Percentiles rank a stretch among this genome's conserved stretches.
Conservation (phyloP, 805 yeast genomes). For the Monosporozyma solicola region DNA sequence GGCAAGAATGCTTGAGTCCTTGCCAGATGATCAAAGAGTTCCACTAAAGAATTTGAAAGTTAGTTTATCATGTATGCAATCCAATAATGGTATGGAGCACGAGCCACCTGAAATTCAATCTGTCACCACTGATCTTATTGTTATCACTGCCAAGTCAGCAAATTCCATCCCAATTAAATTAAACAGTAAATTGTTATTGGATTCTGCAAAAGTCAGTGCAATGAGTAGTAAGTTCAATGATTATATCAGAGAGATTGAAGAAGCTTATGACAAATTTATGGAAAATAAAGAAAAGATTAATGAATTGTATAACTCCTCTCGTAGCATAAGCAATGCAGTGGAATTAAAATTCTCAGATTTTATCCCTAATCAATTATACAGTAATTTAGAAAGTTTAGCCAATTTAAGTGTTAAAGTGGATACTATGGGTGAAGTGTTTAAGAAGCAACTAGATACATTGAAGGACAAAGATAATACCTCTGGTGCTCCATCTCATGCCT, state of each 20-base stretch:
- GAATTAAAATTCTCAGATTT: conserved; percentile 24
- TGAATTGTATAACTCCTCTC: conserved; percentile 16
- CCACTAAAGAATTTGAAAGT: conserved; percentile 18
- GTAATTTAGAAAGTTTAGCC: conserved; percentile 27
- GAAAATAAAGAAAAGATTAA: conserved; percentile 16
- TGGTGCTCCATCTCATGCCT: background rate
- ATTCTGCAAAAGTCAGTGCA: conserved; percentile 3
- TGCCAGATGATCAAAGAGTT: conserved; percentile 21
- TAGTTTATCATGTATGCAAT: conserved; percentile 23
- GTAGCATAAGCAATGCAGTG: conserved; percentile 8
- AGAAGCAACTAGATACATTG: conserved; percentile 21
- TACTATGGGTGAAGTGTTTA: conserved; percentile 18
- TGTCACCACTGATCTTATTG: conserved; percentile 22
- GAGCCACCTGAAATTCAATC: conserved; percentile 23
- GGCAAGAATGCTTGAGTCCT: conserved; percentile 14
- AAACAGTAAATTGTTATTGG: conserved; percentile 23
- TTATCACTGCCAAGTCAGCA: conserved; percentile 28
- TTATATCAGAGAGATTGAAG: conserved; percentile 6
- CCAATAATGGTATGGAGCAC: conserved; percentile 15
- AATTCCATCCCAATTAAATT: conserved; percentile 33
- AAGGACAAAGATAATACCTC: conserved; percentile 5
- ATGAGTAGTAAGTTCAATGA: conserved; percentile 12
- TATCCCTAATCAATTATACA: conserved; percentile 17
- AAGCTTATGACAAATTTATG: conserved; percentile 12
- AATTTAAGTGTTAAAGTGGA: conserved; percentile 14